Evolutionary conservation across 495 filamentous ascomycete species (phyloP).

Genomic region (Penicillium bovifimosum): DNA sequence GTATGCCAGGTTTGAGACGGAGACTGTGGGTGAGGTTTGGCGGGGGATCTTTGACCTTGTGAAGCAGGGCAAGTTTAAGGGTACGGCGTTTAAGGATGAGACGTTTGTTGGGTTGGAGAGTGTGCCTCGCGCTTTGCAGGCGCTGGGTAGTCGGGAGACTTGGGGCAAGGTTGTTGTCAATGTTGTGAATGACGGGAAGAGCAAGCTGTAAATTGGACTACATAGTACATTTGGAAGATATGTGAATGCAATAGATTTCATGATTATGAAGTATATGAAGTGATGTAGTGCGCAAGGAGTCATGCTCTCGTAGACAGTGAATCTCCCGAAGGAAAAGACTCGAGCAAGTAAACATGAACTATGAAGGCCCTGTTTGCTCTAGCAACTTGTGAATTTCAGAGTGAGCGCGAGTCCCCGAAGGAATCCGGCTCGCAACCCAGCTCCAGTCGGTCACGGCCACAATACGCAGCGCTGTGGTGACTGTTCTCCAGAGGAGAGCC

Average conservation of each 20-base stretch:
- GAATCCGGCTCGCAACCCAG: constrained; percentile 31
- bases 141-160: constrained; percentile 72
- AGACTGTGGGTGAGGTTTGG: constrained; percentile 72
- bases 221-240: neutral
- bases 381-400: constrained; percentile 29
- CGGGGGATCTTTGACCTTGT: constrained; percentile 73
- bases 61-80: constrained; percentile 68
- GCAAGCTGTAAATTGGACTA: constrained; percentile 35
- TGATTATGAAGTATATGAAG: neutral
- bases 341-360: constrained; percentile 45
- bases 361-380: constrained; percentile 47
- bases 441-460: constrained; percentile 45
- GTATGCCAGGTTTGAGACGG: constrained; percentile 68
- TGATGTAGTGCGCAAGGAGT: constrained; percentile 49
- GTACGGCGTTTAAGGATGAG: constrained; percentile 76
- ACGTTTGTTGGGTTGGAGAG: constrained; percentile 77
- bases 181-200: constrained; percentile 62
- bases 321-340: constrained; percentile 15
- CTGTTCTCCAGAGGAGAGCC: constrained; percentile 41
- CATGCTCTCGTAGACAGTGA: constrained; percentile 43
- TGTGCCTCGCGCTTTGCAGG: constrained; percentile 69
- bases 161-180: constrained; percentile 97
- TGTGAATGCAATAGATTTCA: constrained; percentile 4
- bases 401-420: constrained; percentile 7
- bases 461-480: constrained; percentile 41